A percentile compares a stretch with the other conserved stretches of the same genome.
These are phyloP conservation scores for Isabelozyma rhagii DNA, from an alignment of 805 yeast genomes.

Conservation along the genomic window DNA sequence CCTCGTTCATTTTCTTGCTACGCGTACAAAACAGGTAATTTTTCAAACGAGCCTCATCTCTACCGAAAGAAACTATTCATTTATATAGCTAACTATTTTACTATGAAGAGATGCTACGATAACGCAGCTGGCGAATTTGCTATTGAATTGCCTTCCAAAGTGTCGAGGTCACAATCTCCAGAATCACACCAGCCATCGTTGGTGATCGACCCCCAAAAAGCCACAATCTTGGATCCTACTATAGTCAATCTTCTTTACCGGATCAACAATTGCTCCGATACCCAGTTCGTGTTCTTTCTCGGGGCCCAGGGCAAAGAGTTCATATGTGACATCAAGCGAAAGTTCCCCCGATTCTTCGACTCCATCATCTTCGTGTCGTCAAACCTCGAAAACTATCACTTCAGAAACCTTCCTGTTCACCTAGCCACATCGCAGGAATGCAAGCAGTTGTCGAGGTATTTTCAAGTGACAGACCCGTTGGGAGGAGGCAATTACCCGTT, in stretches of 20 bases:
- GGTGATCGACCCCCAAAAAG: neutral
- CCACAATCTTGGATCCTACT: neutral
- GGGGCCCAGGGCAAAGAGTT: conserved; percentile 33
- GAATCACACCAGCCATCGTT: neutral
- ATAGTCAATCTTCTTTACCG: neutral
- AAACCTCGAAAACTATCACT: conserved; percentile 4
- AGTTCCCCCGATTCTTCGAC: conserved; percentile 5
- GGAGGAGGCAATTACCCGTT: conserved; percentile 38
- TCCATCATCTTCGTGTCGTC: conserved; percentile 14
- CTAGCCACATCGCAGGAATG: conserved; percentile 12
- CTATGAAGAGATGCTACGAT: neutral
- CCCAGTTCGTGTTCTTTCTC: conserved; percentile 20
- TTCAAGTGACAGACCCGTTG: conserved; percentile 27
- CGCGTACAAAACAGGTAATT: neutral
- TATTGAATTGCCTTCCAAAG: neutral
- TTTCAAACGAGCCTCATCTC: neutral
- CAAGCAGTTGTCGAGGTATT: conserved; percentile 16
- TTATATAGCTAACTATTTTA: no score
- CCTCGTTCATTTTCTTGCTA: neutral
- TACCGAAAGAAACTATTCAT: neutral
- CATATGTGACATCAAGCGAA: conserved; percentile 11
- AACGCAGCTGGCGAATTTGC: neutral
- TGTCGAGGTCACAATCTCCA: neutral
- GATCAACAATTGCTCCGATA: neutral
- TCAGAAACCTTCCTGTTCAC: neutral